Conservation (phyloP, 306 rosid genomes). For the Prunus mongolica region DNA sequence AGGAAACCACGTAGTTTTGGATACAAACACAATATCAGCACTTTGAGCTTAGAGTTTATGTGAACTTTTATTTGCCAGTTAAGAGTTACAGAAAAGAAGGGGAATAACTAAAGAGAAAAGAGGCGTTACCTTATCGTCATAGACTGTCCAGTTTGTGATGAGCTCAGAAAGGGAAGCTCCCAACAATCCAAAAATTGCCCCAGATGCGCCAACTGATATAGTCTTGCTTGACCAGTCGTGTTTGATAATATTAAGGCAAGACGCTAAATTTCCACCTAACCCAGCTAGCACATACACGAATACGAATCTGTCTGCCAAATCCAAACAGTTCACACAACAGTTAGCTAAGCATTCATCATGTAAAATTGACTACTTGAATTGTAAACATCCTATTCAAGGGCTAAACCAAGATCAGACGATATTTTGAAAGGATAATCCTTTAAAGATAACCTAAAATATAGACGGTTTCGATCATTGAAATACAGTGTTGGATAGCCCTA, state of each 20-base stretch:
- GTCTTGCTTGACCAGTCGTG: not conserved
- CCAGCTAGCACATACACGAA: constrained; percentile 59
- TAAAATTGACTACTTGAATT: not conserved
- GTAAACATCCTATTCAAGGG: not conserved
- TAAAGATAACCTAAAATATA: too few relatives aligned
- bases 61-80: too few relatives aligned
- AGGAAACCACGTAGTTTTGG: not conserved
- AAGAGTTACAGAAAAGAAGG: too few relatives aligned
- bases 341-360: not conserved
- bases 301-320: constrained; percentile 68
- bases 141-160: constrained; percentile 79
- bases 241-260: constrained; percentile 33
- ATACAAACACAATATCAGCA: too few relatives aligned
- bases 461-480: too few relatives aligned
- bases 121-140: constrained; percentile 58
- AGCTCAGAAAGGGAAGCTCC: constrained; percentile 96
- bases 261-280: constrained; percentile 73
- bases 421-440: too few relatives aligned
- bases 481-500: too few relatives aligned
- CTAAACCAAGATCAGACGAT: too few relatives aligned
- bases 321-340: constrained; percentile 2
- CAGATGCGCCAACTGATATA: constrained; percentile 86
- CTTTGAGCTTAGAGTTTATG: too few relatives aligned
- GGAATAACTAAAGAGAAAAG: too few relatives aligned
- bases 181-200: constrained; percentile 81